Base-by-base conservation (phyloP, 495 filamentous ascomycete genomes). In the Tuber microsphaerosporum region DNA sequence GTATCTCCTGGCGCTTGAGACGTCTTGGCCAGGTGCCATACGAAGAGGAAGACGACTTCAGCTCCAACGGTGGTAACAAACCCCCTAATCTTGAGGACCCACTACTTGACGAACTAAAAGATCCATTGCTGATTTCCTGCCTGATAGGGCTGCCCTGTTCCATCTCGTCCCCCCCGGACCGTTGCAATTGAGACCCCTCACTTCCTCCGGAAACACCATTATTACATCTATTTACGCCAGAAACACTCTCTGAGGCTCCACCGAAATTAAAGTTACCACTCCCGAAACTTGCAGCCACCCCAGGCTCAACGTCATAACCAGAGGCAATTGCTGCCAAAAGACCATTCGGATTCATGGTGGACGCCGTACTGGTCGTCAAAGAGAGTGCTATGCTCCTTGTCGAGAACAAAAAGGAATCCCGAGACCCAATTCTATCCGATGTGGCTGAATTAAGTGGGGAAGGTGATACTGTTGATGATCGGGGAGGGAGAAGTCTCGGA, bases 361-460 rank as follows among this genome's bases (percentile, higher is more conserved):
- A 87, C 20, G 94, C 88, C 14, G 92, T 92, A 84, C 92, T 94
- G 31, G 93, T 88, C 6, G 90, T 88, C 48, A 99, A 88, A 48
- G 95, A 97, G 51, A 97, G 85, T 65, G 92, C 91, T 85, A 98
- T 91, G 73, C 95, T 93, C 68, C 92, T 90, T 17, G 91, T 93
- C 5, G 90, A 87, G 41, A 88, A 87, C 37, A 81, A 71, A 56
- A 80, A 80, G 42, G 81, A 39, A 74, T 83, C 76, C 16, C 74
- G 78, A 9, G 76, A 61, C 42, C 61, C 75, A 2, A 75, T 20
- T 41, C 77, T 75, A 71, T 81, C 61, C 19, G 71, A 76, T 69
- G 43, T 48, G 31, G 75, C 43, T 34, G 72, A 75, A 71, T 75
- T 68, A 48, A 77, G 69, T 34, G 75, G 80, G 34, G 84, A 82